phyloP scores from a whole-genome alignment of 2,329 filamentous ascomycete species.

The Claviceps sorghi region DNA sequence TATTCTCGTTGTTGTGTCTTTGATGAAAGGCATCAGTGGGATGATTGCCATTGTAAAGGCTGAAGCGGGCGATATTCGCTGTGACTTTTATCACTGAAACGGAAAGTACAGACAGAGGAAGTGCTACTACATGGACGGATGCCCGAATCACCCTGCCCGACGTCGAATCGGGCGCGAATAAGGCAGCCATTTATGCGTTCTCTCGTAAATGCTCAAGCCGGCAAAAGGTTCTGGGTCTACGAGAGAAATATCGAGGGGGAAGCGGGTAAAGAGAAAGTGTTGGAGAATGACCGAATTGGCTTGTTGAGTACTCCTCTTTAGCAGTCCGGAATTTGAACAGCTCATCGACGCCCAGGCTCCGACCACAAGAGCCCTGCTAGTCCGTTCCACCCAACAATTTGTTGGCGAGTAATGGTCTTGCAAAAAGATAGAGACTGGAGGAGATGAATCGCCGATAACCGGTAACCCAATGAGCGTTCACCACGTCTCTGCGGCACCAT shows the following conservation, averaged over 20 bases:
- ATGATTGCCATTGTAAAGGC: too few species aligned
- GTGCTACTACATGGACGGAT: too few species aligned
- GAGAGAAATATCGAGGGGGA: too few species aligned
- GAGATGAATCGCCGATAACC: slow-evolving; percentile 3
- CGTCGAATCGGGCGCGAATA: too few species aligned
- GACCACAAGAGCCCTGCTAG: slow-evolving; percentile 2
- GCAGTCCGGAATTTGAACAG: slow-evolving; percentile 1
- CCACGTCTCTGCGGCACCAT: slow-evolving; percentile 22
- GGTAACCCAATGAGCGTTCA: slow-evolving; percentile 19
- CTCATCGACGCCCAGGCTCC: not conserved
- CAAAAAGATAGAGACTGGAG: not conserved
- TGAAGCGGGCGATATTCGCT: too few species aligned
- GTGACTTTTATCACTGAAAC: too few species aligned
- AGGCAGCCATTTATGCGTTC: too few species aligned
- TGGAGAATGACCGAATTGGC: not conserved
- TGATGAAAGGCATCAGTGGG: too few species aligned
- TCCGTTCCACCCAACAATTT: slow-evolving; percentile 3
- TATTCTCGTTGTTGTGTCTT: too few species aligned
- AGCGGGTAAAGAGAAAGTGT: not conserved
- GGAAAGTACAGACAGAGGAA: too few species aligned
- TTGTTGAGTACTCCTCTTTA: not conserved
- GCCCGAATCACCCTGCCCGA: too few species aligned
- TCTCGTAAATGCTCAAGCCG: not conserved
- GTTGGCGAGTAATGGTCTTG: slow-evolving; percentile 1
- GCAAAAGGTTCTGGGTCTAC: not conserved